Conservation (phyloP, 2,329 filamentous ascomycete genomes). For the Ceratocystis diversiconidia region DNA sequence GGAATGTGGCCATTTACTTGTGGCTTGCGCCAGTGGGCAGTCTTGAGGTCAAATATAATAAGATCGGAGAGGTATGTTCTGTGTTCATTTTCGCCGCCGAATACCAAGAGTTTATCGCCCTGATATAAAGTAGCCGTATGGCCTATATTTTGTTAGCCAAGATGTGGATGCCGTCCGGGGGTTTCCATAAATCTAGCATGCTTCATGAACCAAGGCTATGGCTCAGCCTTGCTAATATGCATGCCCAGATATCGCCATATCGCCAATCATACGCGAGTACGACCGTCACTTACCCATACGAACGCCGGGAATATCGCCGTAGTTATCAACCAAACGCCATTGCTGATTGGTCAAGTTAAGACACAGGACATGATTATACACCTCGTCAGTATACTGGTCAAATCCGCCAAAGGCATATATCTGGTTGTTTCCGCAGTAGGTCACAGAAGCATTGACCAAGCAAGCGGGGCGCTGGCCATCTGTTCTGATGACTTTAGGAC, state of each 20-base stretch:
- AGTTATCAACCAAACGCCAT: slow-evolving; percentile 96
- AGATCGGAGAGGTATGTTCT: slow-evolving; percentile 89
- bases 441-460: slow-evolving; percentile 93
- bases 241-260: slow-evolving; percentile 1
- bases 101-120: slow-evolving; percentile 89
- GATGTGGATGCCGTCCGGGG: background rate
- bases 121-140: slow-evolving; percentile 92
- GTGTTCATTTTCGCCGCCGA: slow-evolving; percentile 96
- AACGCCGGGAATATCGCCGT: slow-evolving; percentile 92
- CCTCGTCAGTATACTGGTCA: slow-evolving; percentile 96
- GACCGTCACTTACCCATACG: slow-evolving; percentile 60
- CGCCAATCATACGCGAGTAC: background rate
- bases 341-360: slow-evolving; percentile 77
- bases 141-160: slow-evolving; percentile 35
- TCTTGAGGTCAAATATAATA: slow-evolving; percentile 88
- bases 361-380: slow-evolving; percentile 92
- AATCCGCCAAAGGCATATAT: slow-evolving; percentile 98
- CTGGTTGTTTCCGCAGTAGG: slow-evolving; percentile 93
- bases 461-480: slow-evolving; percentile 76
- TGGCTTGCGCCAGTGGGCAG: slow-evolving; percentile 89
- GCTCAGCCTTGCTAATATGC: background rate
- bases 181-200: background rate
- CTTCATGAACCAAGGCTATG: background rate
- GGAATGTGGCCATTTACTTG: slow-evolving; percentile 72
- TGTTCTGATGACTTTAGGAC: slow-evolving; percentile 68